Evolutionary conservation across 805 yeast genomes (phyloP).

Genomic region (Yarrowia deformans): DNA sequence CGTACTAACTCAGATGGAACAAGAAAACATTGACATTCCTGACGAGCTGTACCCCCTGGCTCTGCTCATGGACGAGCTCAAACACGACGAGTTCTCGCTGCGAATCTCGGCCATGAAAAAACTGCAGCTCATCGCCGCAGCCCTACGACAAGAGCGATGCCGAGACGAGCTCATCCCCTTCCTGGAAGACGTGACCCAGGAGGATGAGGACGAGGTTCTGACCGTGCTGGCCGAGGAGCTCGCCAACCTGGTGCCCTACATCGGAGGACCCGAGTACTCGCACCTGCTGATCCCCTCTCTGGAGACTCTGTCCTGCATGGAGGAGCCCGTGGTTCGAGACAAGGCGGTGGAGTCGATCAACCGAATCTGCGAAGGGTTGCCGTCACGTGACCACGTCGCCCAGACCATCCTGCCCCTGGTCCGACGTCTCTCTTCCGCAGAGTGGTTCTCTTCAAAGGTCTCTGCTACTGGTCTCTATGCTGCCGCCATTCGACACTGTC

Average conservation of each 20-base stretch:
- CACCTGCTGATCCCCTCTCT: constrained; percentile 66
- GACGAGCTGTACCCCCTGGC: constrained; percentile 92
- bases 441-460: constrained; percentile 93
- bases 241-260: constrained; percentile 83
- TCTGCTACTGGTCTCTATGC: constrained; percentile 90
- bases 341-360: constrained; percentile 89
- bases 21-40: constrained; percentile 38
- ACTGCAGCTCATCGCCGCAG: constrained; percentile 91
- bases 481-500: constrained; percentile 62
- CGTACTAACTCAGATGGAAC: constrained; percentile 33
- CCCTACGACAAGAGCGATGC: constrained; percentile 93
- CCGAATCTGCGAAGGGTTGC: constrained; percentile 58
- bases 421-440: constrained; percentile 79
- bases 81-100: constrained; percentile 93
- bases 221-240: constrained; percentile 91
- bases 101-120: constrained; percentile 95
- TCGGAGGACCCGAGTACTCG: constrained; percentile 81
- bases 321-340: constrained; percentile 95
- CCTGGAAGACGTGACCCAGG: constrained; percentile 69
- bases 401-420: constrained; percentile 74
- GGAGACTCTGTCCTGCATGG: constrained; percentile 86
- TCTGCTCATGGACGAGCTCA: constrained; percentile 92
- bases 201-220: constrained; percentile 98
- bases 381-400: constrained; percentile 31
- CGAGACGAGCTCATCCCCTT: constrained; percentile 89